Evolutionary conservation across 495 filamentous ascomycete species (phyloP).

Genomic region (Penicilliopsis zonata): DNA sequence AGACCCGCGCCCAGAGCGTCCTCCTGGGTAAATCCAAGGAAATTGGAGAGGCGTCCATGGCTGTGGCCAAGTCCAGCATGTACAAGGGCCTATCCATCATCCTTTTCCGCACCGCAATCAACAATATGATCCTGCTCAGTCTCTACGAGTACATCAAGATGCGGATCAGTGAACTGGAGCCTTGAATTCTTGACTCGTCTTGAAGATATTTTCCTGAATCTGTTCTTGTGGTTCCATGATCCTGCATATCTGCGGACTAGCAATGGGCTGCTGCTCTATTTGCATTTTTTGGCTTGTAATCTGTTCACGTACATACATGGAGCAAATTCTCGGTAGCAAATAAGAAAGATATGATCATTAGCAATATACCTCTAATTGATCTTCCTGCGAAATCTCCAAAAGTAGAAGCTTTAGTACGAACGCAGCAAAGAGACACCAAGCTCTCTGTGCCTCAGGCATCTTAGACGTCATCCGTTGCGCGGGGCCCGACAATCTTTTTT

Average conservation of each 20-base stretch:
- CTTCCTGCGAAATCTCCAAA: too few species aligned
- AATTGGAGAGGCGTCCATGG: constrained; percentile 30
- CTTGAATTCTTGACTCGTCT: not conserved
- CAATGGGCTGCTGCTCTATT: too few species aligned
- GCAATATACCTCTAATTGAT: too few species aligned
- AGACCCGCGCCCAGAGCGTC: constrained; percentile 37
- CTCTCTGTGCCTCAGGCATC: too few species aligned
- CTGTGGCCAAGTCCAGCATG: constrained; percentile 35
- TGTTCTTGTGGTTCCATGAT: not conserved
- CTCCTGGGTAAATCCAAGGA: constrained; percentile 32
- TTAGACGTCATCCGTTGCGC: constrained; percentile 32
- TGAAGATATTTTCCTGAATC: too few species aligned
- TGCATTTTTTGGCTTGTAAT: too few species aligned
- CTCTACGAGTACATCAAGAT: constrained; percentile 34
- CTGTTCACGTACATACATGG: too few species aligned
- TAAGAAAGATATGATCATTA: too few species aligned
- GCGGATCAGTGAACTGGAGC: constrained; percentile 23
- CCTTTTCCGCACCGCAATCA: constrained; percentile 32
- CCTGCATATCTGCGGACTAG: too few species aligned
- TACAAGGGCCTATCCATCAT: constrained; percentile 38
- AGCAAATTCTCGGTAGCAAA: too few species aligned
- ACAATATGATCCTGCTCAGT: constrained; percentile 38
- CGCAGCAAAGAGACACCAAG: too few species aligned
- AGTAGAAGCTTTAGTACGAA: too few species aligned
- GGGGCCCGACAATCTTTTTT: constrained; percentile 14